Percentiles rank a stretch among this genome's conserved stretches.
Conservation (phyloP, 164 flowering plant species). For the Warburgia ugandensis region DNA sequence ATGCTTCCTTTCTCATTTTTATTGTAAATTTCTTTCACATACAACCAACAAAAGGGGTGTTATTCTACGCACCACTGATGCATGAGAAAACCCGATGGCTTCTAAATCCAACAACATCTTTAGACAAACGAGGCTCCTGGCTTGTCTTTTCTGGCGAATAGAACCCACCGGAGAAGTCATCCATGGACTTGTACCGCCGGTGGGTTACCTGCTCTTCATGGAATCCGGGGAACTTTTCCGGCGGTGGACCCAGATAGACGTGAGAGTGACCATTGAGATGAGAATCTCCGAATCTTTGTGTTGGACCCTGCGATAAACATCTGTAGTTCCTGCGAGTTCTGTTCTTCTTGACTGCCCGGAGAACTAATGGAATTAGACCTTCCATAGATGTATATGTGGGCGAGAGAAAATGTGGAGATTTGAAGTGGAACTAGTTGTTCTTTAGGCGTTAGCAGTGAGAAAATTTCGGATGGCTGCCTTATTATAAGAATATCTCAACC, state of each 20-base stretch:
- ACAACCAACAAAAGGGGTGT: no score
- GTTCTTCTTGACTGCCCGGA: conserved; percentile 10
- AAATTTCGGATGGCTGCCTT: no score
- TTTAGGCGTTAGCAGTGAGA: no score
- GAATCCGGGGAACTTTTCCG: background rate
- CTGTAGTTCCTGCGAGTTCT: conserved; percentile 8
- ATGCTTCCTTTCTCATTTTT: no score
- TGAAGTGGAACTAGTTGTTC: no score
- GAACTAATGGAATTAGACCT: conserved; percentile 14
- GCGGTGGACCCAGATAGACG: background rate
- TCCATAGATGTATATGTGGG: no score
- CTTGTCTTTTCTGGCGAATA: conserved; percentile 7
- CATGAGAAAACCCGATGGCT: conserved; percentile 11
- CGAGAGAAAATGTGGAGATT: no score
- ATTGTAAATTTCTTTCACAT: no score
- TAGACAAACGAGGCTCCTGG: background rate
- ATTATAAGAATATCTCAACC: no score
- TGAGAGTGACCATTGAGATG: background rate
- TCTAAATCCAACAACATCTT: background rate
- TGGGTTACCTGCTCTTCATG: background rate
- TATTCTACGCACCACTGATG: no score
- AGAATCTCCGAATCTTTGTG: background rate
- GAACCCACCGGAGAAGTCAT: conserved; percentile 1
- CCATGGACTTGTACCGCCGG: conserved; percentile 3
- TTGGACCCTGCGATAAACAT: conserved; percentile 7